Base-by-base conservation (phyloP, 495 filamentous ascomycete genomes). In the Lophium mytilinum region DNA sequence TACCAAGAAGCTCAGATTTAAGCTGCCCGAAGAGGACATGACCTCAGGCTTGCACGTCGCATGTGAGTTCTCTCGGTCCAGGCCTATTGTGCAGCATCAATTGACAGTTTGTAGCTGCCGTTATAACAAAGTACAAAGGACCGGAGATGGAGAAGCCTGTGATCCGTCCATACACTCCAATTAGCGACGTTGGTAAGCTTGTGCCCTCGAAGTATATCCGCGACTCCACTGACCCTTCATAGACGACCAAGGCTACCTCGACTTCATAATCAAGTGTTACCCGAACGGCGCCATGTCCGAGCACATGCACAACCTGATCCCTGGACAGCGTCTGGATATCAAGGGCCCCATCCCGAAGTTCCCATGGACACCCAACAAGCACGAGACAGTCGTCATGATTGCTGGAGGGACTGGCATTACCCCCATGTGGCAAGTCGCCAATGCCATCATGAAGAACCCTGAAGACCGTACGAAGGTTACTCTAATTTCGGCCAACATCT, bases 321-420 rank as follows among this genome's bases (percentile, higher is more conserved):
- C 85, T 53, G 84, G 87, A 63, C 83, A 97, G 71, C 74, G 77
- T 36, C 81, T 98, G 45, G 83, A 89, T 36, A 81, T 97, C 77
- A 98, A 98, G 77, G 93, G 93, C 14, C 93, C 93, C 0, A 80
- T 98, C 15, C 87, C 89, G 56, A 98, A 98, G 74, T 98, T 96
- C 74, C 77, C 82, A 21, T 97, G 90, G 90, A 67, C 80, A 40
- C 63, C 87, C 59, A 98, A 98, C 78, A 96, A 95, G 84, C 93
- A 97, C 75, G 74, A 87, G 36, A 91, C 96, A 75, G 84, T 98
- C 69, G 83, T 80, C n/a, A 76, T 97, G 68, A 82, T 98, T 62
- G 90, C 93, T 9, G 93, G 94, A 66, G 93, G 93, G 61, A 97
- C 93, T 4, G 93, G 93, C 50, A 95, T 97, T 67, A 92, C 92